Evolutionary conservation across 805 yeast genomes (phyloP), one percentile per base, ranked within the genome.

Genomic region (Candida sithepensis): DNA sequence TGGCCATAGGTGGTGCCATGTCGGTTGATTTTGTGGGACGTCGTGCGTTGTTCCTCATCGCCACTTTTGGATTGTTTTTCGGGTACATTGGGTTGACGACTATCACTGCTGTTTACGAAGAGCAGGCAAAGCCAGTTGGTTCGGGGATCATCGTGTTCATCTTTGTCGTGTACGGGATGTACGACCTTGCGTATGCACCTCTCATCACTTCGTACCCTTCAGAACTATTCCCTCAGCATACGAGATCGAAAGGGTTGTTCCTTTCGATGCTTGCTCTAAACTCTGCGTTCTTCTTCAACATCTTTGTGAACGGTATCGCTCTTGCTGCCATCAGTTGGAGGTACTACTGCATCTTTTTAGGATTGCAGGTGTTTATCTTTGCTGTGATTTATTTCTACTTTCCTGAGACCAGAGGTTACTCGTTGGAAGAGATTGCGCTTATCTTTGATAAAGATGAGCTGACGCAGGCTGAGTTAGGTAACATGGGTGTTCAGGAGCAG

Each of bases 161-260:
- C 39, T 57, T 58, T 42, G 50, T 58, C 40, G 54, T 64, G 68
- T 69, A 68, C 61, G 58, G 64, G 51, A 61, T 64, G 36, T 75
- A 74, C 60, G 69, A 74, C 57, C 61, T 72, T 36, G 79, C 76
- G 28, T 57, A 66, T 46, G 74, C 74, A 47, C 80, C 79, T 41
- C 65, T 75, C 47, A 75, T 79, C 42, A 65, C 63, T 57, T 59
- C 75, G 39, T 77, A 76, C 57, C 51, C 57, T 2, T 57, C 70
- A 36, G 74, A 81, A 58, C 74, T 80, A n/a, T 82, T 77, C 62
- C 81, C 80, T 34, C 67, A 78, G 56, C 71, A 77, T 47, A 69
- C 82, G 39, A 74, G 86, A 65, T 74, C 85, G 13, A 69, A 78
- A 51, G 87, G 88, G 51, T 79, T 81, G 81, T 75, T 85, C 19